Evolutionary conservation across 345 rosid genomes (phyloP), one percentile per base, ranked within the genome.

Genomic region (Nephelium lappaceum): DNA sequence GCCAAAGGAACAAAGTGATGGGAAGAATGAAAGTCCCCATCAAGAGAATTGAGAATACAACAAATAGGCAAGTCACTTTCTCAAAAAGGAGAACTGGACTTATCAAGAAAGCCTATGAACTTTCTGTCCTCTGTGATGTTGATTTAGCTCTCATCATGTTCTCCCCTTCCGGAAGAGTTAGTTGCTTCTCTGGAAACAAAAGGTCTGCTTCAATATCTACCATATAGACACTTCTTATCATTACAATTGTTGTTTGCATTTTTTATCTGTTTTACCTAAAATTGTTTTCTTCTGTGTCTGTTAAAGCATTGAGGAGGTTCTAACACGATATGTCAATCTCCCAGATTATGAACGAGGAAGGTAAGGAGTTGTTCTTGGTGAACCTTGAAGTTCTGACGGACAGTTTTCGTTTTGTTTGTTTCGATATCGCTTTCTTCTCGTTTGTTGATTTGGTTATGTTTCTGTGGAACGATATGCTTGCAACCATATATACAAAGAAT

Each of bases 141-240:
- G 92, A 88, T 80, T 84, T 89, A 14, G 94, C 91, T 74, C 89
- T 91, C 16, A 63, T 91, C 81, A 84, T 87, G 90, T 91, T 91
- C 78, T 88, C 91, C 11, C 91, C 94, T 7, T 89, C 92, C 36
- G 89, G 88, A 77, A 84, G 94, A 27, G 60, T 84, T 21, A 84
- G 87, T 79, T 78, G 76, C 65, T 91, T 91, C 72, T 87, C 94
- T 71, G 81, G 94, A 21, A 82, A 85, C 58, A 86, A 80, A 75
- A 91, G 94, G 94, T 89, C 39, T 68, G 80, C 78, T 27, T 5
- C 14, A 5, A 41, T 41, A 1, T 31, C 36, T 31, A 1, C 36
- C 3, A 31, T 31, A 31, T 1, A 31, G 36, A 31, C 36, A 31
- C 36, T 31, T 31, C 36, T 31, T 2, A 31, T 41, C 43, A 6